Conservation (phyloP, 169 alveolate genomes). For the Plasmodium reichenowi region DNA sequence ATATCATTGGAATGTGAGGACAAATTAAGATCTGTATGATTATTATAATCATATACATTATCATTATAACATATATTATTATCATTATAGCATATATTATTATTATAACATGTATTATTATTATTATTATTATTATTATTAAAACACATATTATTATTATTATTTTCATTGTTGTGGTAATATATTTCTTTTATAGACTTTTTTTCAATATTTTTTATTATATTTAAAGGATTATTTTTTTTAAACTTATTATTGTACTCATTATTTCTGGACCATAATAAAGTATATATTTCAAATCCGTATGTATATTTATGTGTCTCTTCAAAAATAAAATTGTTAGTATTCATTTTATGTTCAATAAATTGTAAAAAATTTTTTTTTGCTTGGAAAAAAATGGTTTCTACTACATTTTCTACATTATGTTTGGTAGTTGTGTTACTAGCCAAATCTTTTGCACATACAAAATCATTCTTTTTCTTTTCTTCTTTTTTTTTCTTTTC, state of each 20-base stretch:
- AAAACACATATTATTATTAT: too few relatives aligned
- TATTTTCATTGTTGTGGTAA: too few relatives aligned
- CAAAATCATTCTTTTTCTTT: slow-evolving; percentile 2
- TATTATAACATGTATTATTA: not conserved
- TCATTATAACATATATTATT: not conserved
- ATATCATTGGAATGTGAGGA: not conserved
- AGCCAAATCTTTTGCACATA: slow-evolving; percentile 45
- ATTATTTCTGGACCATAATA: slow-evolving; percentile 51
- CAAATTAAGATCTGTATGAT: not conserved
- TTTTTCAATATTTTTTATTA: not conserved
- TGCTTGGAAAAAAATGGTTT: slow-evolving; percentile 68
- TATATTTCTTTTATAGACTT: too few relatives aligned
- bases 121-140: not conserved
- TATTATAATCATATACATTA: too few relatives aligned
- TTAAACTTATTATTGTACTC: slow-evolving; percentile 54
- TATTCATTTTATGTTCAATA: slow-evolving; percentile 51
- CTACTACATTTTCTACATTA: slow-evolving; percentile 32
- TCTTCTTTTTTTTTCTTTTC: not conserved
- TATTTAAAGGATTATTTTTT: slow-evolving; percentile 53
- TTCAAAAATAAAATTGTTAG: slow-evolving; percentile 27
- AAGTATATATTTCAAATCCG: slow-evolving; percentile 57
- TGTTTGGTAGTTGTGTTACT: slow-evolving; percentile 32
- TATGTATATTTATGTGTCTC: slow-evolving; percentile 69
- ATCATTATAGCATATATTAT: too few relatives aligned
- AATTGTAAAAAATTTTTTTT: slow-evolving; percentile 53